phyloP scores from a whole-genome alignment of 768 basidiomycete species.

The Artomyces pyxidatus region DNA sequence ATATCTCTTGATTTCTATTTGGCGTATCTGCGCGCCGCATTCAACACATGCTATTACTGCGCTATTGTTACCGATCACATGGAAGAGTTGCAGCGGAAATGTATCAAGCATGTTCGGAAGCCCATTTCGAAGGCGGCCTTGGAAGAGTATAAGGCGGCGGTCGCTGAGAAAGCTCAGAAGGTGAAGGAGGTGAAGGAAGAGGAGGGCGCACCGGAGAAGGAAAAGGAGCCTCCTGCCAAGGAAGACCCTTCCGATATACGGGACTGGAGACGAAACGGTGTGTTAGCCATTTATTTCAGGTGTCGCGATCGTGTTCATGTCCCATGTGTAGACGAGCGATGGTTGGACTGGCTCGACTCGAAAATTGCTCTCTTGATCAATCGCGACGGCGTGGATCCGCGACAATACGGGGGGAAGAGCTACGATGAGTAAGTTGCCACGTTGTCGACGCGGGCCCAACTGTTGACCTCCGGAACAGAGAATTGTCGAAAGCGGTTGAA shows the following conservation, averaged over 20 bases:
- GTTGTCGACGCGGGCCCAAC: constrained; percentile 7
- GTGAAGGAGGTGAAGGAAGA: constrained; percentile 42
- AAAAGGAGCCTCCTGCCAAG: constrained; percentile 31
- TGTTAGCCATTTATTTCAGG: constrained; percentile 20
- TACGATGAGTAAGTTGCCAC: constrained; percentile 69
- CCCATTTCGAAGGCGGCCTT: constrained; percentile 53
- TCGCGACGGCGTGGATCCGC: constrained; percentile 72
- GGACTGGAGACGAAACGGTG: constrained; percentile 63
- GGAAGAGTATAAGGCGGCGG: constrained; percentile 54
- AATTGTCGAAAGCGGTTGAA: constrained; percentile 70
- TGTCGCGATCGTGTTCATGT: no score
- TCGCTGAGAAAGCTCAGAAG: constrained; percentile 31
- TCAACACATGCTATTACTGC: constrained; percentile 97
- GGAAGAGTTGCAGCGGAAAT: constrained; percentile 94
- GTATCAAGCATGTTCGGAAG: constrained; percentile 85
- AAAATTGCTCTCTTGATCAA: constrained; percentile 80
- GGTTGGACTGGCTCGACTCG: constrained; percentile 83
- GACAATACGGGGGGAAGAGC: constrained; percentile 82
- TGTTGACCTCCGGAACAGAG: constrained; percentile 39
- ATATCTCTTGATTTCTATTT: constrained; percentile 88
- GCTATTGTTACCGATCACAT: constrained; percentile 84
- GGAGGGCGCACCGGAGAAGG: constrained; percentile 27
- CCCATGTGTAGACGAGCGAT: constrained; percentile 63
- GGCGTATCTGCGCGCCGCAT: constrained; percentile 87
- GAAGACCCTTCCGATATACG: constrained; percentile 30